These are phyloP conservation scores for Capsicum rhomboideum DNA, from an alignment of 257 asterid species.

Conservation along the genomic window DNA sequence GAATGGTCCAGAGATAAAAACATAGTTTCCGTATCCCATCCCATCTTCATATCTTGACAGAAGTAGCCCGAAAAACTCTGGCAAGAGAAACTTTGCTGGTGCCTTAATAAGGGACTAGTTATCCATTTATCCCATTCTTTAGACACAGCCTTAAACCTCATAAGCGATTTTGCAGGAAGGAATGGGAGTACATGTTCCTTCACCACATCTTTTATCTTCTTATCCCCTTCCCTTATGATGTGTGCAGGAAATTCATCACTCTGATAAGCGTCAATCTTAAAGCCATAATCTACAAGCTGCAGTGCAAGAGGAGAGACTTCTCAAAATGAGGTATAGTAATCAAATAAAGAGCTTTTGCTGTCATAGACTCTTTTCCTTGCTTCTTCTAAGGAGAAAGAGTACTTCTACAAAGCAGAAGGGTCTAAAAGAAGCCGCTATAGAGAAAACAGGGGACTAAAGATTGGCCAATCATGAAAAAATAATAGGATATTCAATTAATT, in stretches of 20 bases:
- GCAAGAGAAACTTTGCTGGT: constrained; percentile 31
- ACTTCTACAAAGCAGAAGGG: neutral
- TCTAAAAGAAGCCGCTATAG: neutral
- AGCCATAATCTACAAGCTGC: constrained; percentile 4
- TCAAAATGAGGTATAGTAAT: neutral
- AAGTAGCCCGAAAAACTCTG: constrained; percentile 35
- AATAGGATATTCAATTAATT: neutral
- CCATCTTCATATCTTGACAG: neutral
- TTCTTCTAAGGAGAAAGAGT: neutral
- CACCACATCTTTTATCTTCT: constrained; percentile 21
- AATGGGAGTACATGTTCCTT: constrained; percentile 25
- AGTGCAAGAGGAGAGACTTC: neutral
- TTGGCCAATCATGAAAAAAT: neutral
- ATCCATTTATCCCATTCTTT: constrained; percentile 38
- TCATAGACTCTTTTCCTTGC: neutral
- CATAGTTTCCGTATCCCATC: neutral
- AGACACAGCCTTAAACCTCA: constrained; percentile 31
- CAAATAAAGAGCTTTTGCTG: neutral
- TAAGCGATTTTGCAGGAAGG: constrained; percentile 48
- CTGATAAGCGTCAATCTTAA: neutral
- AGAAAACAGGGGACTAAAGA: neutral
- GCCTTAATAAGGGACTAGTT: constrained; percentile 24
- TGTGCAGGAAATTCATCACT: neutral
- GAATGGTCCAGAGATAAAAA: constrained; percentile 12
- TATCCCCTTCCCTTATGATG: neutral